Evolutionary conservation across 345 rosid species (phyloP), one percentile per base, ranked within the genome.

Genomic region (Pelargonium nanum): DNA sequence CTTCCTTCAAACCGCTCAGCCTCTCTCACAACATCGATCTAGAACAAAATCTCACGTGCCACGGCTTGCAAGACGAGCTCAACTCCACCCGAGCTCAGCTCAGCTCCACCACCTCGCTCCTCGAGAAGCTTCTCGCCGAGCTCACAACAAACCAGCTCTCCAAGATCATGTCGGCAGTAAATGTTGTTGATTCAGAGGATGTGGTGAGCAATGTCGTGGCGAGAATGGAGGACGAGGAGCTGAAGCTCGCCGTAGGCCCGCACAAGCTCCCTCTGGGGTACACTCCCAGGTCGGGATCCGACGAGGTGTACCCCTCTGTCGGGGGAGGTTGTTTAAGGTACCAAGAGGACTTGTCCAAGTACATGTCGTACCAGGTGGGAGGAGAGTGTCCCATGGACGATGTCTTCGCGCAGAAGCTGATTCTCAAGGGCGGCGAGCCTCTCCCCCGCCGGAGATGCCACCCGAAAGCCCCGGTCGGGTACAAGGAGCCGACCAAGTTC

Each of bases 361-460:
- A 69, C 58, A 73, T 83, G 79, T 57, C 66, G 2, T 83, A 81
- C 23, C 70, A 77, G 1, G 53, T 68, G 20, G 84, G 85, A 0
- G 79, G 75, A 4, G 80, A 71, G 25, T 79, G 89, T 8, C 81
- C 80, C 1, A 51, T 59, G 0, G 86, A 81, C 58, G 81, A 79
- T 58, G 74, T 60, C 28, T 79, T 81, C 50, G 78, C 81, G 23
- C 86, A 81, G 44, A 72, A 65, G 64, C 69, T 84, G 25, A 61
- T 79, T 67, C 70, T 81, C 34, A 77, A 66, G 34, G 86, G 83
- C 1, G 77, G 85, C 21, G 84, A 84, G 59, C 81, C 86, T 4
- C 77, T 84, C 50, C 85, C 81, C 16, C 70, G 72, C 20, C 26
- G 82, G 24, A 65, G 83, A 55, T 84, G 89, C 71, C 80, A 63